A percentile compares a stretch with the other conserved stretches of the same genome.
phyloP scores from a whole-genome alignment of 2,329 filamentous ascomycete species.

The Fusarium globosum region DNA sequence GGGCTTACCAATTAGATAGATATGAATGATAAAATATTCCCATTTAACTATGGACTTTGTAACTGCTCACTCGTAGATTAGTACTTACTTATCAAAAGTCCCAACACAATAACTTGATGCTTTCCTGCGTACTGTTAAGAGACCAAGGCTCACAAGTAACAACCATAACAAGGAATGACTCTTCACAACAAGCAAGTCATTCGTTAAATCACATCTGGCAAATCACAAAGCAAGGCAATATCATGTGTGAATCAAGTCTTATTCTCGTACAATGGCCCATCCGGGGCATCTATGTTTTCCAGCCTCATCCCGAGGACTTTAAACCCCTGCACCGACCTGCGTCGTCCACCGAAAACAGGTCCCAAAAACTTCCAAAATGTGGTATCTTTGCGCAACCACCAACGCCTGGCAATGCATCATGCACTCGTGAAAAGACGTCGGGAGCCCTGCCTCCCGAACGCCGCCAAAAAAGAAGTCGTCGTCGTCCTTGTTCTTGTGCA shows the following conservation, averaged over 20 bases:
- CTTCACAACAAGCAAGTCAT: not conserved
- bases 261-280: not conserved
- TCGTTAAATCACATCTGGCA: not conserved
- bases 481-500: not conserved
- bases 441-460: conserved; percentile 13
- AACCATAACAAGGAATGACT: not conserved
- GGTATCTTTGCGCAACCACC: conserved; percentile 38
- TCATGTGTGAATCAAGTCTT: not conserved
- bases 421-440: conserved; percentile 24
- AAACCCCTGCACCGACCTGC: conserved; percentile 11
- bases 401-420: conserved; percentile 37
- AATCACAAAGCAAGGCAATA: not conserved
- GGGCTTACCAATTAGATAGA: not conserved
- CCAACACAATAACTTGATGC: too few relatives aligned
- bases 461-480: conserved; percentile 17
- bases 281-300: conserved; percentile 8
- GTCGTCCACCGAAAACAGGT: conserved; percentile 28
- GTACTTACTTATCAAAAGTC: too few relatives aligned
- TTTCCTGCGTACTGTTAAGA: accelerated
- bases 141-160: not conserved
- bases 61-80: not conserved
- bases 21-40: not conserved
- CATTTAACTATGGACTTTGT: not conserved
- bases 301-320: conserved; percentile 28
- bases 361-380: conserved; percentile 20